phyloP scores from a whole-genome alignment of 164 flowering plant species.

The Aristolochia fimbriata region DNA sequence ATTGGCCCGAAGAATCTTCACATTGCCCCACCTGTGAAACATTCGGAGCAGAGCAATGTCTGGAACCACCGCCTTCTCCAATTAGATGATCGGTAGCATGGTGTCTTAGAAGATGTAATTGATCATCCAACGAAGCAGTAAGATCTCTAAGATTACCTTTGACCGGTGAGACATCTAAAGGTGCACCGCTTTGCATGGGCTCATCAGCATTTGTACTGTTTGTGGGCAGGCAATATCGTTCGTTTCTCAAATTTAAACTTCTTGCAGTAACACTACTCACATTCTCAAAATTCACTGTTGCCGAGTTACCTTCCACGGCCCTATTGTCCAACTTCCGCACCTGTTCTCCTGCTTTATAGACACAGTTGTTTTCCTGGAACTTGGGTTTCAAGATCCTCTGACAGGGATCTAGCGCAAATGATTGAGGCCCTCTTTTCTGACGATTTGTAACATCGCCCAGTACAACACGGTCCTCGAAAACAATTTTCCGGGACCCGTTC shows the following conservation, averaged over 20 bases:
- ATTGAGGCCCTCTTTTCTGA: slow-evolving; percentile 27
- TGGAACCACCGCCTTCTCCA: slow-evolving; percentile 18
- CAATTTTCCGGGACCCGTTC: slow-evolving; percentile 16
- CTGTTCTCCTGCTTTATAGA: slow-evolving; percentile 17
- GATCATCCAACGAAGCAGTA: slow-evolving; percentile 4
- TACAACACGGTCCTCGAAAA: slow-evolving; percentile 17
- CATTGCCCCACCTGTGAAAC: slow-evolving; percentile 11
- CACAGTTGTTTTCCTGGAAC: slow-evolving; percentile 8
- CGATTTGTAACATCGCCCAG: slow-evolving; percentile 56
- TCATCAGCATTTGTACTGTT: slow-evolving; percentile 1
- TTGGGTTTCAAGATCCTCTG: slow-evolving; percentile 8
- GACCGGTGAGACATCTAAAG: slow-evolving; percentile 2
- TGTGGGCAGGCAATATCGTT: neutral
- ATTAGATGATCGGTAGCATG: slow-evolving; percentile 3
- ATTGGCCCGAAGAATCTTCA: slow-evolving; percentile 5
- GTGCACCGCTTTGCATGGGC: slow-evolving; percentile 4
- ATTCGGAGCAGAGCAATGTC: slow-evolving; percentile 16
- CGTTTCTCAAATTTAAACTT: slow-evolving; percentile 6
- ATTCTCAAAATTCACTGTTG: slow-evolving; percentile 3
- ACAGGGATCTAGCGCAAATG: slow-evolving; percentile 15
- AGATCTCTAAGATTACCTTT: slow-evolving; percentile 10
- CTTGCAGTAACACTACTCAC: neutral
- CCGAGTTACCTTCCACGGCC: slow-evolving; percentile 2
- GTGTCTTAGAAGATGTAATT: slow-evolving; percentile 1
- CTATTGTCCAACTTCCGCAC: slow-evolving; percentile 24